Evolutionary conservation across 2,329 filamentous ascomycete species (phyloP).

Genomic region (Aspergillus terreus): DNA sequence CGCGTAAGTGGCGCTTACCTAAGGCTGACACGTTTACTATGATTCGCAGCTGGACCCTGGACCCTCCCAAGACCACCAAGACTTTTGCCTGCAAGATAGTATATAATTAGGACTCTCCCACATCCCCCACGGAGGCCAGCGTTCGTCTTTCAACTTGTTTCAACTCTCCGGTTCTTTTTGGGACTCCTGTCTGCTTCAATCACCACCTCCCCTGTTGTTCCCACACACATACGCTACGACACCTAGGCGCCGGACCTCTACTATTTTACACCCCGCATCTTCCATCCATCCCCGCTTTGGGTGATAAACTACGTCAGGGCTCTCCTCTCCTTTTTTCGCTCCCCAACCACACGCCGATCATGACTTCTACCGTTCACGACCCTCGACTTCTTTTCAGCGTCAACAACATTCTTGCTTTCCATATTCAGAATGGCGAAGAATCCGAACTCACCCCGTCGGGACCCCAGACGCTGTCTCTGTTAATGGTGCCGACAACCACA

Average conservation of each 20-base stretch:
- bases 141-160: slow-evolving; percentile 3
- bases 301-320: background rate
- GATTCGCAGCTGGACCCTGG: background rate
- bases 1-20: background rate
- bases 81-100: slow-evolving; percentile 4
- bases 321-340: background rate
- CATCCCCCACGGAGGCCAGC: slow-evolving; percentile 2
- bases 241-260: background rate
- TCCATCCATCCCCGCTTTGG: background rate
- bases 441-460: slow-evolving; percentile 76
- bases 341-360: slow-evolving; percentile 2
- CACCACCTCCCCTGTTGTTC: too few relatives aligned
- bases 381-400: slow-evolving; percentile 48
- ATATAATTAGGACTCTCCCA: background rate
- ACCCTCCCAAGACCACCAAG: slow-evolving; percentile 11
- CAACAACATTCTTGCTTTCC: slow-evolving; percentile 84
- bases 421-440: slow-evolving; percentile 85
- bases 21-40: background rate
- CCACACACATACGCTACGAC: background rate
- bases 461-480: slow-evolving; percentile 82
- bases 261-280: background rate
- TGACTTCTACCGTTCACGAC: slow-evolving; percentile 30
- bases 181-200: too few relatives aligned
- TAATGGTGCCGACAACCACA: slow-evolving; percentile 92
- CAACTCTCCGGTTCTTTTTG: too few relatives aligned